phyloP scores from a whole-genome alignment of 2,329 filamentous ascomycete genomes.

The Penicillium sp. region DNA sequence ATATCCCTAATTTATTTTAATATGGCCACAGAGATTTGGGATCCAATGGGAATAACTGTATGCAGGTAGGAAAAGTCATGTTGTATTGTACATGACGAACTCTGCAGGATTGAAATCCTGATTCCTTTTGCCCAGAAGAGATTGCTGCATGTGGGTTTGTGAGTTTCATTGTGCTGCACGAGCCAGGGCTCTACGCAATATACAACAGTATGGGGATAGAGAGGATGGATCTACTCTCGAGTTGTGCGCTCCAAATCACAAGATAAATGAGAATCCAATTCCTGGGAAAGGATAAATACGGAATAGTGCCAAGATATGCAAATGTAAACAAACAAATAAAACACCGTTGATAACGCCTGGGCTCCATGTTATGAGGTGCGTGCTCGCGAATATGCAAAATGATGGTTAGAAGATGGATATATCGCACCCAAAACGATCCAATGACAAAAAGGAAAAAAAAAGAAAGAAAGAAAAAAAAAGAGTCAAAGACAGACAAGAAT shows the following conservation, averaged over 20 bases:
- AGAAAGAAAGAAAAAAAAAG: neutral
- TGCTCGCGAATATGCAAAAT: conserved; percentile 12
- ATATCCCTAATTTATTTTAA: neutral
- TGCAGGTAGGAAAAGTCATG: neutral
- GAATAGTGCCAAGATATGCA: neutral
- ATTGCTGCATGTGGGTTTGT: neutral
- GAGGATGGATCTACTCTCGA: neutral
- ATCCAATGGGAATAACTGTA: neutral
- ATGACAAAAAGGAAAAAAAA: too few species aligned
- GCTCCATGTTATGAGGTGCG: conserved; percentile 14
- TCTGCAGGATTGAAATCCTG: neutral
- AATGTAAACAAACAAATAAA: conserved; percentile 5
- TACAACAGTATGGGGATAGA: neutral
- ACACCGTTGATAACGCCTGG: conserved; percentile 24
- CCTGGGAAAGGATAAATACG: neutral
- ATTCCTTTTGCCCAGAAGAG: neutral
- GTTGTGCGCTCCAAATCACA: neutral
- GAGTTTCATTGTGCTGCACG: neutral
- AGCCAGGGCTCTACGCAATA: neutral
- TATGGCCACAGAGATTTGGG: neutral
- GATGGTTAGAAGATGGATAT: conserved; percentile 11
- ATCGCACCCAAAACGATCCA: conserved; percentile 3
- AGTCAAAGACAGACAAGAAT: neutral
- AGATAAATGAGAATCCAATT: neutral
- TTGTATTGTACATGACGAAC: neutral